Evolutionary conservation across 139 green algal species (phyloP).

Genomic region (Edaphochlamys debaryana): DNA sequence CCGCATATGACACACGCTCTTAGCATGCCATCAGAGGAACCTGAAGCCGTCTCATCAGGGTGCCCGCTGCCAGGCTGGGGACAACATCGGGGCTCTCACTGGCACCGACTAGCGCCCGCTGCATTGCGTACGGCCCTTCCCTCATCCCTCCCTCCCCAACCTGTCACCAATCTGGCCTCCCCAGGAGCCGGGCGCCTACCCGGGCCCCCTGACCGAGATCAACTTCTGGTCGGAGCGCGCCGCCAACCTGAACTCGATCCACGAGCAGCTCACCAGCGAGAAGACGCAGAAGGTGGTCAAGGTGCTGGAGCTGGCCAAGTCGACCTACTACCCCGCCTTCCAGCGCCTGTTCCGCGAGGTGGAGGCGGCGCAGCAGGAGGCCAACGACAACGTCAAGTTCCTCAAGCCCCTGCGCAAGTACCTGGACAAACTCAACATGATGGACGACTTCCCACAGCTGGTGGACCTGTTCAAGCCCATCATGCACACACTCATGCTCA

Average conservation of each 20-base stretch:
- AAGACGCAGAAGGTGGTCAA: slow-evolving; percentile 78
- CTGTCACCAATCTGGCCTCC: too few species aligned
- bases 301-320: slow-evolving; percentile 80
- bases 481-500: slow-evolving; percentile 89
- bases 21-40: too few species aligned
- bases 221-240: slow-evolving; percentile 90
- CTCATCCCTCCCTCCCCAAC: too few species aligned
- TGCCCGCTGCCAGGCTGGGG: too few species aligned
- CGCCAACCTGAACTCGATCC: slow-evolving; percentile 84
- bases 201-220: slow-evolving; percentile 85
- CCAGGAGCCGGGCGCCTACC: slow-evolving; percentile 61
- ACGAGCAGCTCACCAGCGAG: slow-evolving; percentile 81
- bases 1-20: too few species aligned
- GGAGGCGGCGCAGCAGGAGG: slow-evolving; percentile 67
- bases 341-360: slow-evolving; percentile 66
- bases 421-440: slow-evolving; percentile 84
- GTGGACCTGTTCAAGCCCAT: slow-evolving; percentile 86
- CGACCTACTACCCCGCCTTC: slow-evolving; percentile 87
- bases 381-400: slow-evolving; percentile 85
- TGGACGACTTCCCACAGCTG: slow-evolving; percentile 84
- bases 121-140: too few species aligned
- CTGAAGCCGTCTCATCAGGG: too few species aligned
- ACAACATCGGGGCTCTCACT: too few species aligned
- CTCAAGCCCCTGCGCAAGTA: slow-evolving; percentile 79
- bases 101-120: too few species aligned